A percentile compares a stretch with the other conserved stretches of the same genome.
Evolutionary conservation across 1,284 basidiomycete genomes (phyloP).

Genomic region (Boletus semigastroideus): DNA sequence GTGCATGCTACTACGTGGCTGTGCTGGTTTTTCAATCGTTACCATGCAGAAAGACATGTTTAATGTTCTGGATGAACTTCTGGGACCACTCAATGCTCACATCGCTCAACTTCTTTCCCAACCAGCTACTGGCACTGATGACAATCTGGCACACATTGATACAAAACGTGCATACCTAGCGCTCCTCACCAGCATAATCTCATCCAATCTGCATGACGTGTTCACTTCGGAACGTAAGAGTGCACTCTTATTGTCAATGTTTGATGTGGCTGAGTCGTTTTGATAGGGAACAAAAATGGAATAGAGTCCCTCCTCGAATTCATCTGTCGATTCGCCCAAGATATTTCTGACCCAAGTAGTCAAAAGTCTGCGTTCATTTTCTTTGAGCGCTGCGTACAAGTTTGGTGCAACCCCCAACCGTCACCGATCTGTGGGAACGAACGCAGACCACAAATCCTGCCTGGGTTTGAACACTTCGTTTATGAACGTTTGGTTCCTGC

Average conservation of each 20-base stretch:
- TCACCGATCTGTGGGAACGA: slow-evolving; percentile 40
- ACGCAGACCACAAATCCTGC: slow-evolving; percentile 51
- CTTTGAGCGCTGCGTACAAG: slow-evolving; percentile 72
- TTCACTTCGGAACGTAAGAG: slow-evolving; percentile 85
- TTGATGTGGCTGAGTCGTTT: slow-evolving; percentile 10
- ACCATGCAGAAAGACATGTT: slow-evolving; percentile 69
- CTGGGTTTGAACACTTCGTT: slow-evolving; percentile 92
- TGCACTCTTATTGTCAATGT: slow-evolving; percentile 3
- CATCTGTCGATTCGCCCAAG: slow-evolving; percentile 76
- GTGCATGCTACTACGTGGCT: slow-evolving; percentile 18
- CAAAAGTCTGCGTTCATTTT: slow-evolving; percentile 85
- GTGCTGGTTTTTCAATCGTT: slow-evolving; percentile 6
- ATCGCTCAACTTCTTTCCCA: slow-evolving; percentile 82
- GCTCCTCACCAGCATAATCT: slow-evolving; percentile 83
- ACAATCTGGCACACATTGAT: slow-evolving; percentile 79
- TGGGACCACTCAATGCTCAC: slow-evolving; percentile 84
- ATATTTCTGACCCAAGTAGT: slow-evolving; percentile 69
- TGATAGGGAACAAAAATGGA: slow-evolving; percentile 76
- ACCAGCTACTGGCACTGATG: slow-evolving; percentile 89
- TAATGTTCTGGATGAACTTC: slow-evolving; percentile 86
- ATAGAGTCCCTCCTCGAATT: slow-evolving; percentile 72
- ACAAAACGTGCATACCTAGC: slow-evolving; percentile 90
- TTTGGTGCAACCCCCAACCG: slow-evolving; percentile 69
- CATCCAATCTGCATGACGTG: slow-evolving; percentile 77
- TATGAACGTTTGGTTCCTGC: slow-evolving; percentile 87